Percentiles rank a stretch among this genome's conserved stretches.
phyloP scores from a whole-genome alignment of 345 rosid genomes.

The Boechera stricta region DNA sequence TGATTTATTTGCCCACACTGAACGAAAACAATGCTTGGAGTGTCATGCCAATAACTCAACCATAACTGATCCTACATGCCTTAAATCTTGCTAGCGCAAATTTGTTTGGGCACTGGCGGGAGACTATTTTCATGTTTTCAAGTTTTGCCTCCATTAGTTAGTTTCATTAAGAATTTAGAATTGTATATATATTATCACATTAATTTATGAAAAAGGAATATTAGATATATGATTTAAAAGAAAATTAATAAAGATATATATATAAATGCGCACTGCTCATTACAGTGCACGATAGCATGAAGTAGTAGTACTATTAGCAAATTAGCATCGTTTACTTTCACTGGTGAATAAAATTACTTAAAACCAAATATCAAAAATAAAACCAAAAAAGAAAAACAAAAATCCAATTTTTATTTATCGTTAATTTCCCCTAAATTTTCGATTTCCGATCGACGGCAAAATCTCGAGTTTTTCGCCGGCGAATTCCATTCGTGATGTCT shows the following conservation, averaged over 20 bases:
- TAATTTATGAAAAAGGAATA: conserved; percentile 3
- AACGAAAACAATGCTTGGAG: too few relatives aligned
- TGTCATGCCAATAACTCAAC: neutral
- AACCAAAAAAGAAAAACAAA: neutral
- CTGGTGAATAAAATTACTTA: conserved; percentile 35
- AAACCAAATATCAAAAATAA: conserved; percentile 4
- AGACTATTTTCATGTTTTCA: conserved; percentile 22
- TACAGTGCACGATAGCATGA: conserved; percentile 46
- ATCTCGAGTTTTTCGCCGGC: conserved; percentile 41
- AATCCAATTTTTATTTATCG: conserved; percentile 29
- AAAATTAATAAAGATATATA: neutral
- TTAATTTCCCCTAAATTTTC: conserved; percentile 43
- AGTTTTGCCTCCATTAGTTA: conserved; percentile 34
- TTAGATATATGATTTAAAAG: conserved; percentile 5
- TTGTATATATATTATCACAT: conserved; percentile 2
- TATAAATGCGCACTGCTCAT: conserved; percentile 36
- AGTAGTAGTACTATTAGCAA: conserved; percentile 34
- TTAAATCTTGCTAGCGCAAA: conserved; percentile 5
- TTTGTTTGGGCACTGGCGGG: conserved; percentile 35
- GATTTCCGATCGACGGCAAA: conserved; percentile 42
- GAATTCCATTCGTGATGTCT: conserved; percentile 17
- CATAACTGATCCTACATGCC: neutral
- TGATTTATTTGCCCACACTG: too few relatives aligned
- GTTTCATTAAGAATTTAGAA: neutral
- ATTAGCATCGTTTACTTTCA: conserved; percentile 46